These are phyloP conservation scores for Verticillium zaregamsianum DNA, from an alignment of 2,329 filamentous ascomycete genomes.

Conservation along the genomic window DNA sequence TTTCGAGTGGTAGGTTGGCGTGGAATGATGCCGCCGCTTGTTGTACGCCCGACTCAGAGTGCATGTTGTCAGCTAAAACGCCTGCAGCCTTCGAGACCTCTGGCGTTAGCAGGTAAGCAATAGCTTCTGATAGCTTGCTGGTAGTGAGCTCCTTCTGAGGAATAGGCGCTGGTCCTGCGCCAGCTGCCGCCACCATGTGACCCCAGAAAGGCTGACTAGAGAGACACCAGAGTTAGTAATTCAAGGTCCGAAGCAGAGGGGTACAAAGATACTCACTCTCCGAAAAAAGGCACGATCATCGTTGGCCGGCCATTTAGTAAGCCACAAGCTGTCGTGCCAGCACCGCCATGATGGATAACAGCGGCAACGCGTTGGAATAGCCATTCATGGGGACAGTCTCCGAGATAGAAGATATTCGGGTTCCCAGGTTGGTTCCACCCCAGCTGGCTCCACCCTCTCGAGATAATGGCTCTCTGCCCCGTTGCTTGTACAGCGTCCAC, in stretches of 20 bases:
- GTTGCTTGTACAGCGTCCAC: constrained; percentile 36
- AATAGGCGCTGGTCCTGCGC: constrained; percentile 32
- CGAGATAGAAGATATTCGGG: constrained; percentile 1
- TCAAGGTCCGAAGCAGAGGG: background rate
- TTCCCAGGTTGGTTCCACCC: background rate
- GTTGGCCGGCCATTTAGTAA: constrained; percentile 4
- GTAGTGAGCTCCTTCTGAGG: constrained; percentile 27
- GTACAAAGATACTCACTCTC: constrained; percentile 2
- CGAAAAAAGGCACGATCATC: constrained; percentile 2
- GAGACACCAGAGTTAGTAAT: background rate
- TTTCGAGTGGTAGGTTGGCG: background rate
- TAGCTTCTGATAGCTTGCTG: constrained; percentile 28
- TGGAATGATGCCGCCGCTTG: background rate
- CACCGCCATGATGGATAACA: constrained; percentile 4
- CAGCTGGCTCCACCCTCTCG: constrained; percentile 17
- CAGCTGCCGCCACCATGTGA: constrained; percentile 31
- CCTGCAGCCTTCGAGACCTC: constrained; percentile 6
- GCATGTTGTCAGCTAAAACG: constrained; percentile 1
- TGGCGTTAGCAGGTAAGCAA: constrained; percentile 25
- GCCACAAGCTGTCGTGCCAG: constrained; percentile 4
- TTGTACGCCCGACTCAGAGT: background rate
- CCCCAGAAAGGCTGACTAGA: constrained; percentile 34
- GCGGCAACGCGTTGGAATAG: constrained; percentile 4
- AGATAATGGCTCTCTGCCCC: constrained; percentile 47
- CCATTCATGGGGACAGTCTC: constrained; percentile 7